Evolutionary conservation across 371 early-diverging fungal species (phyloP), one percentile per base, ranked within the genome.

Genomic region (Mortierella sp.): DNA sequence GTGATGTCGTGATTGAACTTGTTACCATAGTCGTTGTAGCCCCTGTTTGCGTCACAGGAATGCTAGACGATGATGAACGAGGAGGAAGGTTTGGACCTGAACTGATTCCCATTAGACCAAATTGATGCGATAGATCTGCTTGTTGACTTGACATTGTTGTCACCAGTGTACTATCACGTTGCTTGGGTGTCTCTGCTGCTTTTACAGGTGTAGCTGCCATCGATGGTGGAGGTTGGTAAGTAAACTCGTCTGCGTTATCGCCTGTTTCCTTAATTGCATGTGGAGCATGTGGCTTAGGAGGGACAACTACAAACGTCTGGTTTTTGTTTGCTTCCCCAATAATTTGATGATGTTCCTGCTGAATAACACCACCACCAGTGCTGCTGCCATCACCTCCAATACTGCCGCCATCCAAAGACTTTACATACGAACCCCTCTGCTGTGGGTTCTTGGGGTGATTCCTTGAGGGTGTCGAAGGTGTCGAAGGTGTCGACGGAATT

Each of bases 161-260:
- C 12, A 58, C 61, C 37, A 59, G 55, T 31, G 64, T 35, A 29
- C 51, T 54, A 61, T 58, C 47, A 6, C 29, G 56, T 28, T 43
- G 34, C 17, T 43, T 26, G 28, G 59, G 10, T 35, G 42, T 19
- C n/a, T 26, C 15, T 2, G 28, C 23, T 10, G 45, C 29, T 29
- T 55, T n/a, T 40, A 1, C 42, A 22, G 71, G 23, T 17, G 67
- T 12, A 15, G 63, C 23, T 51, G 64, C 0, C 5, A 26, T 8
- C 1, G 70, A 28, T 1, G 60, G 64, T 17, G 78, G 78, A 6
- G 78, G 78, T 2, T 72, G 72, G 42, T 77, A 72, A 5, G 78
- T 54, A 26, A 61, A 61, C 40, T 65, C 62, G 2, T 28, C 34
- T 0, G 37, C 22, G 13, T 42, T 37, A 23, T 19, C 17, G 17